phyloP scores from a whole-genome alignment of 2,329 filamentous ascomycete genomes.

The Huntiella savannae region DNA sequence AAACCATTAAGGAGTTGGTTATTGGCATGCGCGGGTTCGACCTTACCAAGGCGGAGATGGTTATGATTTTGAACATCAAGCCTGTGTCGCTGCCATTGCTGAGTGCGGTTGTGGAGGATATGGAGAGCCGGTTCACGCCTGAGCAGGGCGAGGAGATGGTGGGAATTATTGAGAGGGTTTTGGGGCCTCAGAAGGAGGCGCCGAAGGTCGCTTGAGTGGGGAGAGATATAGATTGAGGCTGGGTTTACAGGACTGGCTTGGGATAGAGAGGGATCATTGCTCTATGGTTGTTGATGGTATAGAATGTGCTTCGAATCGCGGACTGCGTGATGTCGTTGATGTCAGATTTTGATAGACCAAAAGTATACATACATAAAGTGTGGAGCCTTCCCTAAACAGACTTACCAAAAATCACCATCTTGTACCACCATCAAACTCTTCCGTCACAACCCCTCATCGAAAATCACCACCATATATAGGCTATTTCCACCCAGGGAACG shows the following conservation, averaged over 20 bases:
- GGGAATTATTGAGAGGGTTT: constrained; percentile 33
- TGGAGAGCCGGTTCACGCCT: constrained; percentile 38
- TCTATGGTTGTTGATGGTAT: too few relatives aligned
- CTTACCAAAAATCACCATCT: not conserved
- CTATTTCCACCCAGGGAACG: not conserved
- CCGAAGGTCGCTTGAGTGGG: constrained; percentile 15
- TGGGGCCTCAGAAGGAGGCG: constrained; percentile 26
- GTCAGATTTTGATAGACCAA: too few relatives aligned
- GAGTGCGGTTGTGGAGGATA: constrained; percentile 46
- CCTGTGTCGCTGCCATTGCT: constrained; percentile 37
- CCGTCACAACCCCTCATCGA: not conserved
- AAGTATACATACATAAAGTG: too few relatives aligned
- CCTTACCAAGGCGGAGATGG: constrained; percentile 46
- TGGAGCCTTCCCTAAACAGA: too few relatives aligned
- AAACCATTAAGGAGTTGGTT: constrained; percentile 33
- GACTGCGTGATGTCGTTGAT: too few relatives aligned
- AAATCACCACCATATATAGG: not conserved
- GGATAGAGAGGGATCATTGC: not conserved
- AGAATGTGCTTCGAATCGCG: too few relatives aligned
- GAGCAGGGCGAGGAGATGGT: constrained; percentile 41
- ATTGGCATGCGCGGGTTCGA: constrained; percentile 35
- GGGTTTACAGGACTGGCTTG: constrained; percentile 2
- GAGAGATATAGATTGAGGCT: not conserved
- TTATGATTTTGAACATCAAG: constrained; percentile 50
- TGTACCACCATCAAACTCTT: constrained; percentile 8